These are phyloP conservation scores for Ophiocordyceps sinensis DNA, from an alignment of 2,329 filamentous ascomycete species.

Conservation along the genomic window DNA sequence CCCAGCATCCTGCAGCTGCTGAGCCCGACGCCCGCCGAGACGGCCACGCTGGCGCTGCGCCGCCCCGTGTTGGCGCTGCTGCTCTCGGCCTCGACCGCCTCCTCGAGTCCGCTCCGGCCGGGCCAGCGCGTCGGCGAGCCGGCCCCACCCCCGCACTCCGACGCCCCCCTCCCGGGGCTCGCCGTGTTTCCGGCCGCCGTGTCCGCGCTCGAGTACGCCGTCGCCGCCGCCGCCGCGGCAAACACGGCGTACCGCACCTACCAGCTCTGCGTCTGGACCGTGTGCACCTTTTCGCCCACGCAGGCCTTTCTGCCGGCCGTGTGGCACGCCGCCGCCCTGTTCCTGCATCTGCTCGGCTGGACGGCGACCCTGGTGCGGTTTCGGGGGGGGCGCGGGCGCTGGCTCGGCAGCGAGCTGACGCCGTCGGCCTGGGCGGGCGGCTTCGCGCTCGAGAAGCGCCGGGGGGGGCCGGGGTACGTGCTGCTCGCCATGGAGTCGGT, in stretches of 20 bases:
- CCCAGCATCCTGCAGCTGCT: conserved; percentile 7
- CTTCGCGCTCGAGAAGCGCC: not conserved
- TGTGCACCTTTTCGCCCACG: conserved; percentile 11
- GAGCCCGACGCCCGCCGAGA: conserved; percentile 8
- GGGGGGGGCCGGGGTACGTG: not conserved
- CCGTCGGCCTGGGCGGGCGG: not conserved
- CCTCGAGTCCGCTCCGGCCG: not conserved
- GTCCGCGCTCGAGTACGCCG: conserved; percentile 7
- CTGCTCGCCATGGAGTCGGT: conserved; percentile 2
- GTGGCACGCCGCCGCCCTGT: conserved; percentile 10
- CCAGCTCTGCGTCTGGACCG: conserved; percentile 10
- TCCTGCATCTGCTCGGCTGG: conserved; percentile 8
- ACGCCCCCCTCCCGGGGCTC: not conserved
- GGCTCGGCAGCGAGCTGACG: not conserved
- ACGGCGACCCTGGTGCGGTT: not conserved
- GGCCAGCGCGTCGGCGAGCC: not conserved
- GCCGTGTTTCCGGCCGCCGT: not conserved
- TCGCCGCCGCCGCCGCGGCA: conserved; percentile 8
- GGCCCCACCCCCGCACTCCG: not conserved
- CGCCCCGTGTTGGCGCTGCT: conserved; percentile 8
- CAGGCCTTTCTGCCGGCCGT: conserved; percentile 9
- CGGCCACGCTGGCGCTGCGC: conserved; percentile 6
- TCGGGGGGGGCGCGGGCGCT: no score
- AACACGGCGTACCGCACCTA: conserved; percentile 12
- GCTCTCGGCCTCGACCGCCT: conserved; percentile 2